Base-by-base conservation (phyloP, 257 asterid species). In the Fraxinus quadrangulata region DNA sequence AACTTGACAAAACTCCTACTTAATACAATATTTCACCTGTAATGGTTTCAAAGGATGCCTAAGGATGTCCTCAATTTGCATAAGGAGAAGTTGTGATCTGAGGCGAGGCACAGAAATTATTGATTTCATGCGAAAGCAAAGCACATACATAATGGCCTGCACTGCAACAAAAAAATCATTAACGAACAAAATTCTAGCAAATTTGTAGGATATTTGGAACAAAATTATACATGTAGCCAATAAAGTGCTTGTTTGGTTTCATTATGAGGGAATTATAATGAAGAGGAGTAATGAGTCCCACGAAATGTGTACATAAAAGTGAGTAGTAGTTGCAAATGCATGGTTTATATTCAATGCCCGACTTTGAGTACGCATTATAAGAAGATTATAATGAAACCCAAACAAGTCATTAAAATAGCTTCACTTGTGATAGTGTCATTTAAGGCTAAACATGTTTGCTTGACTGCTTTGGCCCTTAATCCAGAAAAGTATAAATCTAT, bases 91-190 rank as follows among this genome's bases (percentile, higher is more conserved):
- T 59, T 87, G 89, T 73, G 94, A 89, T 81, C 82, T 87, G 77
- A 90, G 79, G 24, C 86, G 91, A 66, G 96, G 97, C 74, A 88
- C 70, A 59, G 80, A 84, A 67, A 89, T 83, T 80, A 93, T 87
- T 79, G 93, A 92, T 81, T 83, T 92, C 96, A 90, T 85, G 42
- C 96, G 97, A 59, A 95, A 95, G 87, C 98, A 93, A 75, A 95
- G 94, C 73, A 93, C 92, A 79, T 95, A 95, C 97, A 95, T 90
- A 61, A 81, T 78, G 76, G 98, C 98, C 99, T 95, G 90, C 81
- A 24, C 82, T 33, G 80, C 16, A 78, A 23, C 34, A 45, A 71
- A 63, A 47, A 39, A 76, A 75, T 86, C 61, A 79, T 80, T 69
- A 79, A 83, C 42, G 19, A 73, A 71, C 16, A 63, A 23, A 11